These are phyloP conservation scores for Tricholoma saponaceum DNA, from an alignment of 768 basidiomycete genomes.

Conservation along the genomic window DNA sequence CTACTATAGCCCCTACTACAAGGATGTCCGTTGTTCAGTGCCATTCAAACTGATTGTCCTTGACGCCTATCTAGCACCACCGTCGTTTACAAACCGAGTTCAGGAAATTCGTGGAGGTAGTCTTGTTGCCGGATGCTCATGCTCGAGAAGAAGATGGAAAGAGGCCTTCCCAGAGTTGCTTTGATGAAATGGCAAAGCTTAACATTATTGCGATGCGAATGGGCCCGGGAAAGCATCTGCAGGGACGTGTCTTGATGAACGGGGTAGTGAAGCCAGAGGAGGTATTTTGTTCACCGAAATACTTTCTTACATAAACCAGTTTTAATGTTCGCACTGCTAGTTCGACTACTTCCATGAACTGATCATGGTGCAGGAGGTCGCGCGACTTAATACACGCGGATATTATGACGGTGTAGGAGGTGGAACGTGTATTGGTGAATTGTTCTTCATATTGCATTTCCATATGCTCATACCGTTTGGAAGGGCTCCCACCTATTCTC, in stretches of 20 bases:
- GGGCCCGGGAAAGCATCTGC: constrained; percentile 82
- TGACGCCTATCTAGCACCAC: constrained; percentile 41
- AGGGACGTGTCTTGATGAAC: constrained; percentile 68
- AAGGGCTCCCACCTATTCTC: constrained; percentile 68
- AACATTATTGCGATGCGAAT: constrained; percentile 65
- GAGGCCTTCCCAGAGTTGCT: constrained; percentile 61
- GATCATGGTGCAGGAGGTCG: constrained; percentile 67
- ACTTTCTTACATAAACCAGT: neutral
- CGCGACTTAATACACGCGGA: constrained; percentile 67
- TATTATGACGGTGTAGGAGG: constrained; percentile 73
- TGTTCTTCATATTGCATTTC: neutral
- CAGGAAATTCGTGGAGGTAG: constrained; percentile 69
- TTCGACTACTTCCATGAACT: constrained; percentile 86
- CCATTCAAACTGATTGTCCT: constrained; percentile 12
- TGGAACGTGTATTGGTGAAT: constrained; percentile 31
- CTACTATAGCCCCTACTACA: constrained; percentile 75
- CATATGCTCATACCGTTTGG: neutral
- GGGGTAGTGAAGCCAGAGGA: constrained; percentile 76
- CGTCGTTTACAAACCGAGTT: constrained; percentile 54
- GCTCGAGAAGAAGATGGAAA: constrained; percentile 80
- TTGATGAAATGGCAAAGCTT: constrained; percentile 60
- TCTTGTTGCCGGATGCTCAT: constrained; percentile 52
- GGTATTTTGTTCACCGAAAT: constrained; percentile 27
- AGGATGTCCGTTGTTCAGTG: constrained; percentile 47
- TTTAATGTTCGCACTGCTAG: constrained; percentile 16